phyloP scores from a whole-genome alignment of 768 basidiomycete species.

The Megacollybia marginata region DNA sequence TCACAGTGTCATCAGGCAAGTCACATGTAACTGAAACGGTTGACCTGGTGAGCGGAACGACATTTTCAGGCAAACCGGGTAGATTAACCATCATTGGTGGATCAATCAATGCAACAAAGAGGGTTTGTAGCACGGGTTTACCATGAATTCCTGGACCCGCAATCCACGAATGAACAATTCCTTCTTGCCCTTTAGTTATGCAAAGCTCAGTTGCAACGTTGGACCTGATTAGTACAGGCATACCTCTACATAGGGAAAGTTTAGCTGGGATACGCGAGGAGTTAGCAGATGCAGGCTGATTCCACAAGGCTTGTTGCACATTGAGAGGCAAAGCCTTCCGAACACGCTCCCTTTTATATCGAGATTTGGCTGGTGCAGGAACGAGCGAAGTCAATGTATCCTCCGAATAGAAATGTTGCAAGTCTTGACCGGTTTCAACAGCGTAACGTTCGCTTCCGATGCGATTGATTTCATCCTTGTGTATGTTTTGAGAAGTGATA shows the following conservation, averaged over 20 bases:
- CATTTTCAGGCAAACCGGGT: slow-evolving; percentile 7
- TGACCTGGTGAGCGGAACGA: slow-evolving; percentile 10
- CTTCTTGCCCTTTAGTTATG: slow-evolving; percentile 8
- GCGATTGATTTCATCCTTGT: slow-evolving; percentile 18
- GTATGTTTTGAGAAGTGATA: no score
- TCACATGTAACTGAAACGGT: slow-evolving; percentile 3
- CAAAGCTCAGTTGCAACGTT: no score
- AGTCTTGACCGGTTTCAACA: slow-evolving; percentile 6
- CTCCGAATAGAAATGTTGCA: slow-evolving; percentile 7
- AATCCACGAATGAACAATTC: slow-evolving; percentile 4
- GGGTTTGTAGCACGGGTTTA: slow-evolving; percentile 1
- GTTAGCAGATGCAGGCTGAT: slow-evolving; percentile 6
- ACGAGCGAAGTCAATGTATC: slow-evolving; percentile 1
- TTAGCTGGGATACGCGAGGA: slow-evolving; percentile 5
- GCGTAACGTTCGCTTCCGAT: slow-evolving; percentile 15
- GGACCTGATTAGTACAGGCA: slow-evolving; percentile 8
- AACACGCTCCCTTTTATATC: not conserved
- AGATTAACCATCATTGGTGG: slow-evolving; percentile 2
- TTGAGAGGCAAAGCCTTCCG: not conserved
- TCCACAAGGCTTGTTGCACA: slow-evolving; percentile 7
- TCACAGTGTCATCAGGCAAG: slow-evolving; percentile 7
- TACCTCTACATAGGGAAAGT: slow-evolving; percentile 8
- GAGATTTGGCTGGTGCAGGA: not conserved
- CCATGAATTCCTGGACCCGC: not conserved
- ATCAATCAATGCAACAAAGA: slow-evolving; percentile 8